phyloP scores from a whole-genome alignment of 331 rosid genomes.

The Cydonia oblonga region DNA sequence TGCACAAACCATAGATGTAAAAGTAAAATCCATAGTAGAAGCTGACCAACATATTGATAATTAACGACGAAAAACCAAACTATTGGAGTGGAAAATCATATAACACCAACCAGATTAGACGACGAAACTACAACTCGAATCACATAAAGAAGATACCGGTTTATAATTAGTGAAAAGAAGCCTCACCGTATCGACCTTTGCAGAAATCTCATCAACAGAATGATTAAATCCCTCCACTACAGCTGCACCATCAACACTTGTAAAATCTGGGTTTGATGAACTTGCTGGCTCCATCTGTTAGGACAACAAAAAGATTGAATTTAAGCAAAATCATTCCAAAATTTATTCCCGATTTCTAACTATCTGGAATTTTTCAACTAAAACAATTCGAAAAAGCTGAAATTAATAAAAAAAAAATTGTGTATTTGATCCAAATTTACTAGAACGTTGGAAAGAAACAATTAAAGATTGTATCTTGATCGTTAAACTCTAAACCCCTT shows the following conservation, averaged over 20 bases:
- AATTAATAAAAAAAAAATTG: neutral
- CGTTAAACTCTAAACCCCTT: neutral
- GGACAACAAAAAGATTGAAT: neutral
- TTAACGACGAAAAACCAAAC: neutral
- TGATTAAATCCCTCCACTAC: conserved; percentile 15
- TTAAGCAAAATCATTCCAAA: neutral
- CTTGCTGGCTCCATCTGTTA: conserved; percentile 18
- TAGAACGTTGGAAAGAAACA: neutral
- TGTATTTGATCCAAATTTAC: neutral
- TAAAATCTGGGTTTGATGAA: conserved; percentile 14
- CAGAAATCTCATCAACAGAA: conserved; percentile 17
- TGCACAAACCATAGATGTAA: neutral
- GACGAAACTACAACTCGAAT: neutral
- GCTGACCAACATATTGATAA: neutral
- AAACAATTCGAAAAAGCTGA: neutral
- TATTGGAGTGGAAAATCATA: neutral
- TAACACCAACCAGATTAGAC: neutral
- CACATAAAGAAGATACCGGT: neutral
- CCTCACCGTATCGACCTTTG: conserved; percentile 26
- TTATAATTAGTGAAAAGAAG: neutral
- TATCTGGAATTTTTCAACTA: neutral
- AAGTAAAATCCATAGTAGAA: neutral
- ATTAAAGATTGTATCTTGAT: neutral
- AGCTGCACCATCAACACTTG: neutral
- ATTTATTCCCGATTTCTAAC: neutral